Evolutionary conservation across 176 grass and related monocot species (phyloP).

Genomic region (Juncus inflexus): DNA sequence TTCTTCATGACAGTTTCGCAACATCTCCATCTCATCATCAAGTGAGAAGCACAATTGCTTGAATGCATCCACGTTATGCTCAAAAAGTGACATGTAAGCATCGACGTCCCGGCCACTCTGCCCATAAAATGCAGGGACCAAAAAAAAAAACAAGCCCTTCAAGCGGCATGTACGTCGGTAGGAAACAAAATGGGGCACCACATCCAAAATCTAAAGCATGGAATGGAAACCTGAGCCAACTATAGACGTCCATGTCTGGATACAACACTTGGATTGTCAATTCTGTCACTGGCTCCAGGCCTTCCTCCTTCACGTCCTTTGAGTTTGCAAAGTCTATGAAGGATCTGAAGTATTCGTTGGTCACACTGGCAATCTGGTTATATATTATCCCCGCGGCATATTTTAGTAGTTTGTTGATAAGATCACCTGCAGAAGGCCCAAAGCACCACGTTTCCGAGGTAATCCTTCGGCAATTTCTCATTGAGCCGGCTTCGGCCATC

Average conservation of each 20-base stretch:
- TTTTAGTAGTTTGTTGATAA: slow-evolving; percentile 31
- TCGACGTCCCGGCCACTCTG: slow-evolving; percentile 46
- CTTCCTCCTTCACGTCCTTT: slow-evolving; percentile 30
- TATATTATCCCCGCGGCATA: slow-evolving; percentile 51
- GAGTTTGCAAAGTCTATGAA: slow-evolving; percentile 58
- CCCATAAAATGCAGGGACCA: slow-evolving; percentile 42
- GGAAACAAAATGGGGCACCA: slow-evolving; percentile 49
- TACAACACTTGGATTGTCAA: slow-evolving; percentile 33
- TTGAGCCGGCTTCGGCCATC: slow-evolving; percentile 43
- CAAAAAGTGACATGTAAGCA: slow-evolving; percentile 53
- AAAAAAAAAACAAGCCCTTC: slow-evolving; percentile 53
- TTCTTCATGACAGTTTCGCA: neutral
- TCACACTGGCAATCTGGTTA: slow-evolving; percentile 33
- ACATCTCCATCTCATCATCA: slow-evolving; percentile 15
- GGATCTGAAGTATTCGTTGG: slow-evolving; percentile 56
- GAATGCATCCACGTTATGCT: slow-evolving; percentile 50
- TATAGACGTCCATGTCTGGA: slow-evolving; percentile 65
- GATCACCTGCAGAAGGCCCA: slow-evolving; percentile 66
- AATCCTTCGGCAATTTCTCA: slow-evolving; percentile 29
- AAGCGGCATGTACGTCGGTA: slow-evolving; percentile 53
- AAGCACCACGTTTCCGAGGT: slow-evolving; percentile 59
- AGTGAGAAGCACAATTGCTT: slow-evolving; percentile 54
- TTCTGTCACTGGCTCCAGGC: slow-evolving; percentile 38
- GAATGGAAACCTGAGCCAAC: slow-evolving; percentile 60
- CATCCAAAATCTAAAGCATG: slow-evolving; percentile 56